Evolutionary conservation across 2,329 filamentous ascomycete genomes (phyloP), one percentile per base, ranked within the genome.

Genomic region (Parascedosporium putredinis): DNA sequence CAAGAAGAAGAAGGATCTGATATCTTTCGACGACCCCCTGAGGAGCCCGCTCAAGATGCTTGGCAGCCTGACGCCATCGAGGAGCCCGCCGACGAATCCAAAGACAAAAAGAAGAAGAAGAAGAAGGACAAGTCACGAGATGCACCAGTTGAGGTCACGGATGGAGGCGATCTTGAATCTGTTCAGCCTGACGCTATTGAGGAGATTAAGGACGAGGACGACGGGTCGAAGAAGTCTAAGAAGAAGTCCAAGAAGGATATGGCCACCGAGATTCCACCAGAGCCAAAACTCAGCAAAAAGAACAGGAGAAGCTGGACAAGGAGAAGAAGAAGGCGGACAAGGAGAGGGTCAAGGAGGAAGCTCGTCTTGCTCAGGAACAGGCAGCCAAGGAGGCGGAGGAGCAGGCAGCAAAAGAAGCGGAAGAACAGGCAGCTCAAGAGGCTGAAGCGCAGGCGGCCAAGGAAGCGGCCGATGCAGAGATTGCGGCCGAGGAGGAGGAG

Each of bases 91-190:
- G 67, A 73, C 45, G 64, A 68, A 46, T 55, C 56, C 45, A 63
- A 61, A 50, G 20, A 34, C 23, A 40, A 36, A 23, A 61, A 60
- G 49, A 56, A 60, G 14, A 63, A 64, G 53, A 78, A 43, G 47
- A 34, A 78, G 64, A 74, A 75, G 60, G 64, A 66, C 40, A 76
- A 72, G 50, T 62, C 60, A 51, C 75, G 71, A 58, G 78, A 77
- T 57, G 64, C 67, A 12, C 67, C 71, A 5, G 60, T 73, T 22
- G 71, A 77, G 51, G 64, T 76, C 36, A 60, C 71, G 42, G 67
- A 70, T 24, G 69, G 70, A 42, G 66, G 67, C 52, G 67, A 70
- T 31, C 64, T 73, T 55, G 67, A 75, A 53, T 69, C 67, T 50
- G 65, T 70, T 23, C 67, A 73, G 53, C 69, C 72, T 50, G 68